A percentile compares a stretch with the other conserved stretches of the same genome.
Evolutionary conservation across 768 basidiomycete species (phyloP).

Genomic region (Xerocomellus amylosporus): DNA sequence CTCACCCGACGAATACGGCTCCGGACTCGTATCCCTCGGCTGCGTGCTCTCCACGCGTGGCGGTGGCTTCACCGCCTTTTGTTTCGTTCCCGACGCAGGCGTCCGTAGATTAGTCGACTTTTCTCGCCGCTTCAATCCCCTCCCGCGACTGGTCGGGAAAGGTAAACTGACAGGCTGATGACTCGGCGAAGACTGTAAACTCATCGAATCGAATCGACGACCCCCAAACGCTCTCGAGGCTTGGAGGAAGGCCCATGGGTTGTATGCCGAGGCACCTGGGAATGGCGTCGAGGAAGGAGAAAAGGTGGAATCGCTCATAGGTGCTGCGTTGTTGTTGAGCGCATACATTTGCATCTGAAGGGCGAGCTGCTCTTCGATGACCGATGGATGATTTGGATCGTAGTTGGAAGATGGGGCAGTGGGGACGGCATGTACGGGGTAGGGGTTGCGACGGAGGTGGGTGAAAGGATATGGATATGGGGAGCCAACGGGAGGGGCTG

Average conservation of each 20-base stretch:
- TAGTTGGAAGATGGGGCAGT: conserved; percentile 40
- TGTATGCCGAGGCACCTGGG: conserved; percentile 52
- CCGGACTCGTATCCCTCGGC: conserved; percentile 77
- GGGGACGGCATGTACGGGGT: conserved; percentile 38
- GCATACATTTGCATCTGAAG: conserved; percentile 79
- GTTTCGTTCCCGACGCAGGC: conserved; percentile 17
- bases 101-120: conserved; percentile 35
- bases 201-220: conserved; percentile 47
- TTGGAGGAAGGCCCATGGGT: conserved; percentile 73
- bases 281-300: conserved; percentile 76
- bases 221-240: conserved; percentile 48
- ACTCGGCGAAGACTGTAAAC: conserved; percentile 47
- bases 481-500: conserved; percentile 60
- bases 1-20: conserved; percentile 71
- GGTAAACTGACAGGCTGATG: conserved; percentile 43
- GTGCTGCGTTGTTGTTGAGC: conserved; percentile 56
- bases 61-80: conserved; percentile 53
- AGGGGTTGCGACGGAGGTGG: conserved; percentile 60
- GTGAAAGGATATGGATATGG: conserved; percentile 79
- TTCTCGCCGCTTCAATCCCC: conserved; percentile 46
- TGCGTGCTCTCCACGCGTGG: conserved; percentile 82
- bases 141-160: conserved; percentile 44
- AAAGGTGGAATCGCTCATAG: conserved; percentile 68
- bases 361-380: conserved; percentile 67
- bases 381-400: conserved; percentile 43